A percentile compares a stretch with the other conserved stretches of the same genome.
Conservation (phyloP, 441 rosid genomes). For the Arabidopsis lyrata region DNA sequence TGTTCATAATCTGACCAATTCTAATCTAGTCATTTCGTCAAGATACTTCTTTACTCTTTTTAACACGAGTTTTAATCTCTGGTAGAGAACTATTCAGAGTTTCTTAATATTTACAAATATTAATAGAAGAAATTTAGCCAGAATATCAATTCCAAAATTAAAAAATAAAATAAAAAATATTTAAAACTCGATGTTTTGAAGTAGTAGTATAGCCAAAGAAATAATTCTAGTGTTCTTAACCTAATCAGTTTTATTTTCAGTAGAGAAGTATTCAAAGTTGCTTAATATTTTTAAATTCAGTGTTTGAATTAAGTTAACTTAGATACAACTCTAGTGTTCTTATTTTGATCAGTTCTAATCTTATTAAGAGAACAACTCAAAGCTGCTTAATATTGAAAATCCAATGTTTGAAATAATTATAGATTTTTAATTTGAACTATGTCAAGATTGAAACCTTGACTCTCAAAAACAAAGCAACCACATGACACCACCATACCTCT, state of each 20-base stretch:
- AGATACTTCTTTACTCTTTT: background rate
- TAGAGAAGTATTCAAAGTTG: background rate
- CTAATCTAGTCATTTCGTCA: background rate
- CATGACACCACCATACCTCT: background rate
- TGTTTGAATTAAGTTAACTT: background rate
- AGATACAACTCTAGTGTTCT: background rate
- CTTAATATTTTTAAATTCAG: background rate
- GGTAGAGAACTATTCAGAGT: background rate
- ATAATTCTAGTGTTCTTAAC: background rate
- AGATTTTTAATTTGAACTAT: background rate
- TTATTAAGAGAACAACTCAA: background rate
- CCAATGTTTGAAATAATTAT: background rate
- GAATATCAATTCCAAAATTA: too few relatives aligned
- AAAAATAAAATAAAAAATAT: too few relatives aligned
- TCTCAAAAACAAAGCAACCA: conserved; percentile 2
- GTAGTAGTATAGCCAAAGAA: background rate
- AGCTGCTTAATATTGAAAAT: background rate
- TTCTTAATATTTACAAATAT: background rate
- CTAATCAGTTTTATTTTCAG: background rate
- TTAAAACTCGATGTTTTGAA: background rate
- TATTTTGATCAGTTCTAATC: background rate
- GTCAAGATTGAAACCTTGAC: background rate
- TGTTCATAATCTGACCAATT: background rate
- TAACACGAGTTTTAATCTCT: too few relatives aligned
- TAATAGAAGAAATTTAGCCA: too few relatives aligned